Evolutionary conservation across 2,329 filamentous ascomycete species (phyloP), one percentile per base, ranked within the genome.

Genomic region (Fusarium nurragi): DNA sequence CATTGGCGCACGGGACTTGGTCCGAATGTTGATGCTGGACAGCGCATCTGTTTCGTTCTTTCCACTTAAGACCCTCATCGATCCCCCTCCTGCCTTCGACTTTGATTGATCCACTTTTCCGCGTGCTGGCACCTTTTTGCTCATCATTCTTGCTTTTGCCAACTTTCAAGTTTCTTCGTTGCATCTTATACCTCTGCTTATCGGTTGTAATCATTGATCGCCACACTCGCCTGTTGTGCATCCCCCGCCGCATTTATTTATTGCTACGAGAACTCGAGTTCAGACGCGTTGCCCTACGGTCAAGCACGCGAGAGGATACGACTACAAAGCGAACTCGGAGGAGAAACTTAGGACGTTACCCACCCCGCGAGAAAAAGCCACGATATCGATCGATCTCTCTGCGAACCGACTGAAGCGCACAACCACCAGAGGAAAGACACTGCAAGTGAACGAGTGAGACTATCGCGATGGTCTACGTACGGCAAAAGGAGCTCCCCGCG

Each of bases 401-500:
- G n/a, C 50, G 39, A 38, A 50, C 46, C 51, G 59, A 38, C 46
- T 45, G 38, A 46, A 53, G 32, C 44, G 23, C 30, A 41, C 30
- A 26, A 47, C 32, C 28, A 25, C 18, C 13, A 44, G 25, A 54
- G 18, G 46, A 43, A 43, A 53, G 13, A 39, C 19, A 19, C 5
- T n/a, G 14, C 21, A 40, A 28, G 40, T 39, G 40, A 22, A 51
- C n/a, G n/a, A 45, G 14, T 39, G 37, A 62, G 60, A 55, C 48
- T 39, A 60, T 46, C 68, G 83, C 72, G 53, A 97, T 97, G 93
- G 94, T 95, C 64, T 98, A 98, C 84, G 93, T 99, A 61, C 92
- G 95, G 68, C 92, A 97, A 79, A 89, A 94, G 74, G 89, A 92
- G 80, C 89, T 99, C 65, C 88, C 90, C 36, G 92, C 92, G 76